Base-by-base conservation (phyloP, 208 protist species). In the Phytomonas francai region DNA sequence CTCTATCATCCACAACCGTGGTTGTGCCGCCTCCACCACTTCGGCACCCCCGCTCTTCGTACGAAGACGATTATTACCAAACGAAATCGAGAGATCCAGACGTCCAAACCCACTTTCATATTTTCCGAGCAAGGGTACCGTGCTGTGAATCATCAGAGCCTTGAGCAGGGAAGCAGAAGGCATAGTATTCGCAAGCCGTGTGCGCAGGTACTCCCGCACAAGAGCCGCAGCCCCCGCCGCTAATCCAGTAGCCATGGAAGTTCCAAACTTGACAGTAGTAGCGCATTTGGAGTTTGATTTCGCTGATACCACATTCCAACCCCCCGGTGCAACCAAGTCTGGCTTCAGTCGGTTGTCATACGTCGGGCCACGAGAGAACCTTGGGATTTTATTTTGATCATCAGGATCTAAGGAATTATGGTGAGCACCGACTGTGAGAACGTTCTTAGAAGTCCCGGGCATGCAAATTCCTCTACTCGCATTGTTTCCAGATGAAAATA, bases 241-340 rank as follows among this genome's bases (percentile, higher is more conserved):
- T 0, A 81, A 65, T 2, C 87, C 93, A 9, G 91, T 94, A 12
- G 95, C 88, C 95, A 98, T 98, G 11, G 89, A 96, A 19, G 95
- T 97, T 11, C 95, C 95, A 29, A 63, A 8, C 49, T 85, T 84
- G 0, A n/a, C 27, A 2, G 56, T 61, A 3, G 78, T 67, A 0
- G 32, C 69, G 65, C 92, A 97, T 34, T 72, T 59, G 19, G 33
- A n/a, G 1, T 49, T 32, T 36, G 78, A 71, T 16, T 49, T 14
- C 25, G 85, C 85, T 27, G 87, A 89, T 14, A 57, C 65, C 16
- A 95, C 66, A 0, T 12, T 34, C 6, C 14, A 16, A 25, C 89
- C 71, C 25, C 94, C 93, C 4, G 91, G 81, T 7, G 71, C 82
- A 3, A 95, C 68, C 30, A 97, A 51, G 54, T 97, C 91, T 0